These are phyloP conservation scores for Phalaenopsis aphrodite DNA, from an alignment of 106 monocot species.

Conservation along the genomic window DNA sequence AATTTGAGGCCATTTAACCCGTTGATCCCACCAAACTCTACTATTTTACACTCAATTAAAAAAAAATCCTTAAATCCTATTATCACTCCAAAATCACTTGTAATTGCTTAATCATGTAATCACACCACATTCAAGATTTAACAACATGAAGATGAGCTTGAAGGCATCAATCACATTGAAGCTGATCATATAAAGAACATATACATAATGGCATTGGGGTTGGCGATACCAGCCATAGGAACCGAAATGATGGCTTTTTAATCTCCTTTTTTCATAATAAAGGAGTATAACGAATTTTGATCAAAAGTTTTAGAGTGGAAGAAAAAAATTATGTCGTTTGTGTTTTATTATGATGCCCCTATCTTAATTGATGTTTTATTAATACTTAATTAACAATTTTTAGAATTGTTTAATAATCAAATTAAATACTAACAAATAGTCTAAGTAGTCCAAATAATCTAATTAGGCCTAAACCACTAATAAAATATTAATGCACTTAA, in stretches of 20 bases:
- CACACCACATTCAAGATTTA: too few species aligned
- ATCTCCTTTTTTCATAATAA: background rate
- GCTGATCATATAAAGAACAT: background rate
- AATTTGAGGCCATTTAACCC: background rate
- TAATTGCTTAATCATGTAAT: too few species aligned
- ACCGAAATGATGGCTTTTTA: background rate
- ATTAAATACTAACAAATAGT: background rate
- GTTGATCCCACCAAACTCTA: background rate
- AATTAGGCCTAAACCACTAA: background rate
- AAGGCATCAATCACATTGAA: background rate
- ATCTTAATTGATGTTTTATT: constrained; percentile 1
- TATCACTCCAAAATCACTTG: background rate
- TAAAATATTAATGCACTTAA: background rate
- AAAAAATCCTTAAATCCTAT: background rate
- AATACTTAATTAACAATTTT: background rate
- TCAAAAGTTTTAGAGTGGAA: background rate
- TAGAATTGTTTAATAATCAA: background rate
- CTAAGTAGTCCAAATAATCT: background rate
- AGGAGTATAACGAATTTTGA: background rate
- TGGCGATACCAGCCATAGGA: background rate
- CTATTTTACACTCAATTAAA: too few species aligned
- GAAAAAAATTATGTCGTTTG: background rate
- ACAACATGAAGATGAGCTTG: background rate
- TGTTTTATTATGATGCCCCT: background rate
- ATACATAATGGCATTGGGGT: background rate